A percentile compares a stretch with the other conserved stretches of the same genome.
phyloP scores from a whole-genome alignment of 2,329 filamentous ascomycete species.

The Cryphonectria japonica region DNA sequence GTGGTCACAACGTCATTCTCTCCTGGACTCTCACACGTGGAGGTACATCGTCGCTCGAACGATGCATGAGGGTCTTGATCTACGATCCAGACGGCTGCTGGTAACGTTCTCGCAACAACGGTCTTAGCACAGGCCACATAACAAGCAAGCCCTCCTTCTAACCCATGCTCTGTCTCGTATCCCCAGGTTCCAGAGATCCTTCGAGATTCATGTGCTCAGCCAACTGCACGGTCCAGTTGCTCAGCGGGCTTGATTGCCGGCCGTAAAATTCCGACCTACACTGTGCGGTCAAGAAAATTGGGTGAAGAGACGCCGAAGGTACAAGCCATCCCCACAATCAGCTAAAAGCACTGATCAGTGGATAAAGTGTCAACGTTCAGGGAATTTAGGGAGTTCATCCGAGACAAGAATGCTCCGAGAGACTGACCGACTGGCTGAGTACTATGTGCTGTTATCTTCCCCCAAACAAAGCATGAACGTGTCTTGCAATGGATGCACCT shows the following conservation, averaged over 20 bases:
- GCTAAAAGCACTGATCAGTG: not conserved
- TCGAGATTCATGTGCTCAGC: not conserved
- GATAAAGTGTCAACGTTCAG: not conserved
- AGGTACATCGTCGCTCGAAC: not conserved
- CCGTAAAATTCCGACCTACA: not conserved
- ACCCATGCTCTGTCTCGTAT: not conserved
- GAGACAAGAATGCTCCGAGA: not conserved
- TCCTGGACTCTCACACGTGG: not conserved
- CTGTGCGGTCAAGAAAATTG: not conserved
- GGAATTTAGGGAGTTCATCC: not conserved
- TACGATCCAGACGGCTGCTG: not conserved
- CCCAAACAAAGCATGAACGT: not conserved
- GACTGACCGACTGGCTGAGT: not conserved
- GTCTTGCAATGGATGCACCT: not conserved
- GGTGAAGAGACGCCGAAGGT: not conserved
- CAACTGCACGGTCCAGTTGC: not conserved
- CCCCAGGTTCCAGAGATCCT: not conserved
- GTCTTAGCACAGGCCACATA: not conserved
- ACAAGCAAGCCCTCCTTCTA: not conserved
- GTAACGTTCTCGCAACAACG: not conserved
- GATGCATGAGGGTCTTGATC: not conserved
- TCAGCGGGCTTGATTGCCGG: not conserved
- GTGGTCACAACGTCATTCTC: not conserved
- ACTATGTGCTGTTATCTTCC: not conserved
- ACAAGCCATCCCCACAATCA: not conserved